A percentile compares a stretch with the other conserved stretches of the same genome.
These are phyloP conservation scores for Fusarium sp. DNA, from an alignment of 2,329 filamentous ascomycete genomes.

Conservation along the genomic window DNA sequence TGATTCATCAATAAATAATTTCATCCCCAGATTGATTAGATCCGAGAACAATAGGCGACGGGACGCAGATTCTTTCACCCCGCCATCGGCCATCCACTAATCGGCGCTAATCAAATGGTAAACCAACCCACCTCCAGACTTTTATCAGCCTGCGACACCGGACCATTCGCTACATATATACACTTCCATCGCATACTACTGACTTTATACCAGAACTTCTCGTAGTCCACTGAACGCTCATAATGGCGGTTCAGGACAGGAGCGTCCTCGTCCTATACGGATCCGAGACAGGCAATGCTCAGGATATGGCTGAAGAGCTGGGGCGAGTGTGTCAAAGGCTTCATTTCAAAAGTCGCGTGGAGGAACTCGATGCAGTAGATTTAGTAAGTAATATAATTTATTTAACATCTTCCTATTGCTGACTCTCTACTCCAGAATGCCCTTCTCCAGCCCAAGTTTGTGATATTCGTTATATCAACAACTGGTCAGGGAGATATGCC, in stretches of 20 bases:
- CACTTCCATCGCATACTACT: neutral
- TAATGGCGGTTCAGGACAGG: conserved; percentile 49
- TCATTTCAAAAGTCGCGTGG: conserved; percentile 79
- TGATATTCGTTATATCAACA: conserved; percentile 87
- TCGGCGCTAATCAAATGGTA: conserved; percentile 32
- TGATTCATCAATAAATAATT: conserved; percentile 20
- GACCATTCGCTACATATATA: neutral
- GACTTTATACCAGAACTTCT: neutral
- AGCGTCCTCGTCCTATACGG: conserved; percentile 83
- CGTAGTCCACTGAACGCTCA: neutral
- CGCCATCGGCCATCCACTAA: conserved; percentile 40
- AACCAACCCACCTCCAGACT: conserved; percentile 20
- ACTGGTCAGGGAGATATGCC: conserved; percentile 96
- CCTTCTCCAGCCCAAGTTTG: conserved; percentile 64
- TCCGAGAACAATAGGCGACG: neutral
- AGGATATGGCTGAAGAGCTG: conserved; percentile 90
- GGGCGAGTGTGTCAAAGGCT: conserved; percentile 79
- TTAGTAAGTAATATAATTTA: conserved; percentile 66
- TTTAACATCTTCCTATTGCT: conserved; percentile 2
- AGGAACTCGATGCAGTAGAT: conserved; percentile 80
- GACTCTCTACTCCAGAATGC: conserved; percentile 55
- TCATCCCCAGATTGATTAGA: conserved; percentile 39
- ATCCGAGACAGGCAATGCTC: conserved; percentile 93
- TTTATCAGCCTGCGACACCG: conserved; percentile 21
- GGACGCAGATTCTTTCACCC: conserved; percentile 26